Conservation (phyloP, 1,284 basidiomycete genomes). For the Rhizoctonia solani region DNA sequence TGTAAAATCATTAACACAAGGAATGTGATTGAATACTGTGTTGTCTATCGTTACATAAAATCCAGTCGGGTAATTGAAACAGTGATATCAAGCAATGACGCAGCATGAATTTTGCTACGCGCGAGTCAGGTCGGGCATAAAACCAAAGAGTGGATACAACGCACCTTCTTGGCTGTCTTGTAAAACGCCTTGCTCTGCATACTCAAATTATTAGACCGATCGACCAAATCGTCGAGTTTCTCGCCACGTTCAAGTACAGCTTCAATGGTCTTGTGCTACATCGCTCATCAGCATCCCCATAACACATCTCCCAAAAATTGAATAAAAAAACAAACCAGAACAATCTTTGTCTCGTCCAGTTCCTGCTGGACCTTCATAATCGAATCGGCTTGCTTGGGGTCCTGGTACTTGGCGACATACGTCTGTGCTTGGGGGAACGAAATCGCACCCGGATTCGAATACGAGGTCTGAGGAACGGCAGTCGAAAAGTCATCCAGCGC, state of each 20-base stretch:
- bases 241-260: constrained; percentile 95
- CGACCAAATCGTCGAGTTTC: constrained; percentile 96
- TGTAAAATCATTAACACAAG: constrained; percentile 21
- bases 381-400: constrained; percentile 95
- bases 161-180: constrained; percentile 90
- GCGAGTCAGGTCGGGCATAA: constrained; percentile 29
- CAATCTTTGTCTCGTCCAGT: constrained; percentile 98
- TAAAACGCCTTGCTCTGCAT: constrained; percentile 94
- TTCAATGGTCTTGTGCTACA: constrained; percentile 98
- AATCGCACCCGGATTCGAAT: constrained; percentile 63
- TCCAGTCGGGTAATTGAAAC: too few species aligned
- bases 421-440: constrained; percentile 73
- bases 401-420: constrained; percentile 94
- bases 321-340: constrained; percentile 66
- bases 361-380: constrained; percentile 99
- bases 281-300: neutral
- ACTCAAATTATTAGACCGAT: constrained; percentile 89
- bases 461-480: constrained; percentile 74
- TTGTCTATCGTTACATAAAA: constrained; percentile 33
- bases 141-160: constrained; percentile 39
- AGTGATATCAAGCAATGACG: constrained; percentile 50
- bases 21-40: constrained; percentile 22
- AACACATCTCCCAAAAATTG: neutral
- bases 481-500: constrained; percentile 90
- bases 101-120: constrained; percentile 73